Evolutionary conservation across 2,329 filamentous ascomycete genomes (phyloP).

Genomic region (Hypocrella siamensis): DNA sequence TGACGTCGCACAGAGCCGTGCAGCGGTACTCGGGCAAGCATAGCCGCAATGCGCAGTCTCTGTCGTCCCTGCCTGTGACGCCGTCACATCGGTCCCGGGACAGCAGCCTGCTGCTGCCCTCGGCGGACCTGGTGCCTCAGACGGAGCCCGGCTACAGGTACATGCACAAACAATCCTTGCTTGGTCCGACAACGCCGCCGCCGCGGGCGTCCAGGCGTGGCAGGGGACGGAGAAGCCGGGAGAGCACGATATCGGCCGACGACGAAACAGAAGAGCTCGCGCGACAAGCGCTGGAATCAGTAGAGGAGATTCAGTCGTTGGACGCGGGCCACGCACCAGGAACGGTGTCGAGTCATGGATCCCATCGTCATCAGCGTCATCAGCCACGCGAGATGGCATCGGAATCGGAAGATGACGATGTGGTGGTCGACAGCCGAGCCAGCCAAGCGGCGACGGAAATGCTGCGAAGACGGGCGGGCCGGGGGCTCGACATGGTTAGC

Average conservation of each 20-base stretch:
- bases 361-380: too few relatives aligned
- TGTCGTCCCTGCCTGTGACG: constrained; percentile 73
- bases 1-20: constrained; percentile 26
- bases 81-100: constrained; percentile 40
- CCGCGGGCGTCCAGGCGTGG: constrained; percentile 26
- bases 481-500: constrained; percentile 34
- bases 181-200: constrained; percentile 20
- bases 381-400: too few relatives aligned
- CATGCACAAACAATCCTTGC: constrained; percentile 17
- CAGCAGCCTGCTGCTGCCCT: constrained; percentile 40
- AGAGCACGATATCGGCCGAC: constrained; percentile 80
- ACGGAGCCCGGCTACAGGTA: constrained; percentile 38
- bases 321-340: too few relatives aligned
- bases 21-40: constrained; percentile 44
- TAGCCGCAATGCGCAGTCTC: constrained; percentile 60
- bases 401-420: constrained; percentile 25
- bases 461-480: constrained; percentile 44
- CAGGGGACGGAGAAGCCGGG: constrained; percentile 52
- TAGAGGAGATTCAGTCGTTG: too few relatives aligned
- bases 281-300: too few relatives aligned
- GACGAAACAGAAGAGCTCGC: too few relatives aligned
- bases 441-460: constrained; percentile 64
- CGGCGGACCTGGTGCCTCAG: constrained; percentile 45
- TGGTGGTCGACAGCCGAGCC: constrained; percentile 58
- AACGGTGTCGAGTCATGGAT: too few relatives aligned